A percentile compares a stretch with the other conserved stretches of the same genome.
Conservation (phyloP, 805 yeast genomes). For the Metschnikowia baotianmanensis region DNA sequence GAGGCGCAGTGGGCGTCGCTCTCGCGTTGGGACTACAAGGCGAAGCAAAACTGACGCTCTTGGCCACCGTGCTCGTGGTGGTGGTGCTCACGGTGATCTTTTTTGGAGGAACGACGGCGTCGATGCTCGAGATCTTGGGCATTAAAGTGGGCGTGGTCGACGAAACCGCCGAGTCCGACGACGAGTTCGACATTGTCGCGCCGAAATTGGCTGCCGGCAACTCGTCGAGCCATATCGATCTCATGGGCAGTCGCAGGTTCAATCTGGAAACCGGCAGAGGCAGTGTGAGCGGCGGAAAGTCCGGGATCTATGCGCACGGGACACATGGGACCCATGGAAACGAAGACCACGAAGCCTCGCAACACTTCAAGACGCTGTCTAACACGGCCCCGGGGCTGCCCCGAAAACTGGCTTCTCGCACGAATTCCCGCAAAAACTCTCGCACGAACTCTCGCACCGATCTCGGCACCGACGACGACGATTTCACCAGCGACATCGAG, state of each 20-base stretch:
- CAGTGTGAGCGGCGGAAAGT: no score
- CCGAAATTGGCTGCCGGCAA: slow-evolving; percentile 38
- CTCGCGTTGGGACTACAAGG: slow-evolving; percentile 97
- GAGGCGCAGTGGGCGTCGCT: slow-evolving; percentile 99
- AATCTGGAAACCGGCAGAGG: no score
- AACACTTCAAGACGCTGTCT: no score
- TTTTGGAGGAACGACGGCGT: slow-evolving; percentile 98
- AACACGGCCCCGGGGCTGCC: no score
- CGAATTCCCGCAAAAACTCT: slow-evolving; percentile 17
- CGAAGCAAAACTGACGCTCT: slow-evolving; percentile 78
- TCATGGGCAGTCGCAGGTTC: slow-evolving; percentile 27
- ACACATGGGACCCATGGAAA: no score
- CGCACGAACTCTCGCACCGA: slow-evolving; percentile 21
- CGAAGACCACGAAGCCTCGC: no score
- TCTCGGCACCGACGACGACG: slow-evolving; percentile 25
- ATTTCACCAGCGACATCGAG: slow-evolving; percentile 36
- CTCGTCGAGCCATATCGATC: slow-evolving; percentile 11
- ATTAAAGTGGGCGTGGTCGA: slow-evolving; percentile 89
- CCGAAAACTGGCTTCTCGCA: no score
- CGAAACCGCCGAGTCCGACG: slow-evolving; percentile 74
- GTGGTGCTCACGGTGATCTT: slow-evolving; percentile 94
- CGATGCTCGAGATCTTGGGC: slow-evolving; percentile 93
- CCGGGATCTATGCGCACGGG: no score
- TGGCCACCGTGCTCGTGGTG: slow-evolving; percentile 95
- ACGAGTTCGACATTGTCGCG: slow-evolving; percentile 92